phyloP scores from a whole-genome alignment of 1,139 yeast species.

The Geotrichum phurueaensis region DNA sequence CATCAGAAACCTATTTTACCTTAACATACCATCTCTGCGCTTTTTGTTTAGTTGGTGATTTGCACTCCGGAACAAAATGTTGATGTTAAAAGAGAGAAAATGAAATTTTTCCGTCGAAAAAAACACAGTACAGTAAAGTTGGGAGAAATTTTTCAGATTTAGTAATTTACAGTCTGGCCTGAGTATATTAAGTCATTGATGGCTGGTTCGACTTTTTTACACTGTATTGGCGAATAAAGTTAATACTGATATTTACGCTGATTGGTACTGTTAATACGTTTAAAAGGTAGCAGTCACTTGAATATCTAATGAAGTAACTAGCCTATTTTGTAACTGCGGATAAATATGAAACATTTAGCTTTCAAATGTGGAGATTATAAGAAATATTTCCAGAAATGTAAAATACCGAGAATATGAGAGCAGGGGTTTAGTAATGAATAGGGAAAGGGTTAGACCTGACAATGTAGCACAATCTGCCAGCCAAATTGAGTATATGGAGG shows the following conservation, averaged over 20 bases:
- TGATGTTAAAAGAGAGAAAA: not conserved
- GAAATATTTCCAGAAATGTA: too few relatives aligned
- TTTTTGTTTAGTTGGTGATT: not conserved
- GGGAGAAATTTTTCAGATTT: not conserved
- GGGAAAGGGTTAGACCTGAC: too few relatives aligned
- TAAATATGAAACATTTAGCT: not conserved
- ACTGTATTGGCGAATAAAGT: not conserved
- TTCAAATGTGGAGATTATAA: not conserved
- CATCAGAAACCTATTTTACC: not conserved
- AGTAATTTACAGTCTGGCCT: not conserved
- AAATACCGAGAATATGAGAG: too few relatives aligned
- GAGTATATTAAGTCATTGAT: not conserved
- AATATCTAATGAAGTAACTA: not conserved
- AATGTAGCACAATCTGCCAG: too few relatives aligned
- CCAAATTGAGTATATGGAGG: too few relatives aligned
- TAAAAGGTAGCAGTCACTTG: not conserved
- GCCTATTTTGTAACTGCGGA: not conserved
- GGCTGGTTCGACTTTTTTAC: not conserved
- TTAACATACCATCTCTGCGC: conserved; percentile 11
- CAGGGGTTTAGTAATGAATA: too few relatives aligned
- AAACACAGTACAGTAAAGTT: not conserved
- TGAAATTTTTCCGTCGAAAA: not conserved
- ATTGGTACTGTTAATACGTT: not conserved
- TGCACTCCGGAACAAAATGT: conserved; percentile 11
- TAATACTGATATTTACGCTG: not conserved